Conservation (phyloP, 2,329 filamentous ascomycete genomes). For the Coniella vitis region DNA sequence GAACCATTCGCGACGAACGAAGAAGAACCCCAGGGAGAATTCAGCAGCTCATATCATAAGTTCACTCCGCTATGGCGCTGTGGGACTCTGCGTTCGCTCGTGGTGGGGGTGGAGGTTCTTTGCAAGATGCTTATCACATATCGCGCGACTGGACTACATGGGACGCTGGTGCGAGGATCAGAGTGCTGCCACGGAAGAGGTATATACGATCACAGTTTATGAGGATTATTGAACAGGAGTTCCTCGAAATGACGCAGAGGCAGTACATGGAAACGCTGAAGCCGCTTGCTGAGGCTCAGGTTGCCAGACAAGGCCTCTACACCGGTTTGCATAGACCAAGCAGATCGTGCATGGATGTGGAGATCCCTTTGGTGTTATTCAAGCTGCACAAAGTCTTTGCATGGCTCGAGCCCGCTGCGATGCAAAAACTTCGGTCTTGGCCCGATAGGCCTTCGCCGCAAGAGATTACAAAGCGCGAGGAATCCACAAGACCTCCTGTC, state of each 20-base stretch:
- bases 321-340: too few relatives aligned
- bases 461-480: too few relatives aligned
- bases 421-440: not conserved
- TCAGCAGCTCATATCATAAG: not conserved
- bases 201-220: slow-evolving; percentile 4
- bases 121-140: slow-evolving; percentile 21
- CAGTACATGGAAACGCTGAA: slow-evolving; percentile 17
- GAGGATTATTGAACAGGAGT: slow-evolving; percentile 11
- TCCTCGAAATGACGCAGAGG: slow-evolving; percentile 19
- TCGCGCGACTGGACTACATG: too few relatives aligned
- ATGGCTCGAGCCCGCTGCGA: not conserved
- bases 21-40: too few relatives aligned
- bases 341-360: too few relatives aligned
- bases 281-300: not conserved
- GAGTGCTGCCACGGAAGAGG: not conserved
- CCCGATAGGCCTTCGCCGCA: not conserved
- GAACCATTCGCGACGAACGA: not conserved
- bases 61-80: slow-evolving; percentile 18
- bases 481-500: not conserved
- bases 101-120: slow-evolving; percentile 23
- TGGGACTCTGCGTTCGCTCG: slow-evolving; percentile 21
- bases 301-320: not conserved
- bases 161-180: not conserved
- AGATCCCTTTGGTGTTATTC: too few relatives aligned
- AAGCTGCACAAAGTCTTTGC: too few relatives aligned